phyloP scores from a whole-genome alignment of 2,329 filamentous ascomycete species.

The Macroventuria anomochaeta region DNA sequence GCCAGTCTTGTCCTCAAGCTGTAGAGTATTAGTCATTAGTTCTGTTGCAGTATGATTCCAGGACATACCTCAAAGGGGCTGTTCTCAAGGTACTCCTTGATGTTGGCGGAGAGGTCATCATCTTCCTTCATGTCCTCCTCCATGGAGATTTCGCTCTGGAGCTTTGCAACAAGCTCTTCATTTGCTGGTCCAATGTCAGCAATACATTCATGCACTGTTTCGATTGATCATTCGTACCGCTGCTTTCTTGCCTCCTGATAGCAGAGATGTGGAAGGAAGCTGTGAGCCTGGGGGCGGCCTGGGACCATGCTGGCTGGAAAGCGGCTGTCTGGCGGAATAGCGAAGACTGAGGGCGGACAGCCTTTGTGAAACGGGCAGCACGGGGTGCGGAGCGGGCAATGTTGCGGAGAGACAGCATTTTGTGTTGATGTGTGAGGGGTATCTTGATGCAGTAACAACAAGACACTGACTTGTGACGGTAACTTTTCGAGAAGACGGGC shows the following conservation, averaged over 20 bases:
- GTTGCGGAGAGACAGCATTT: constrained; percentile 56
- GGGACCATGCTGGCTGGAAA: constrained; percentile 44
- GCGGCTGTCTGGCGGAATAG: constrained; percentile 43
- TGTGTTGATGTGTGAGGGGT: constrained; percentile 10
- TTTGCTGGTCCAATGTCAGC: constrained; percentile 56
- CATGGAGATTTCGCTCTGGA: constrained; percentile 64
- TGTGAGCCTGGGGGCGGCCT: constrained; percentile 40
- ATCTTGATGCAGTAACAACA: constrained; percentile 14
- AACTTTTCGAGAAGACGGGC: constrained; percentile 35
- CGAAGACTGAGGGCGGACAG: constrained; percentile 46
- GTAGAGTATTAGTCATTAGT: constrained; percentile 7
- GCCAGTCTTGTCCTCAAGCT: constrained; percentile 77
- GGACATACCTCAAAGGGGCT: constrained; percentile 74
- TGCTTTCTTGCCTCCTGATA: constrained; percentile 44
- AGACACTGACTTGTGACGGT: constrained; percentile 10
- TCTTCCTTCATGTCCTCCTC: constrained; percentile 81
- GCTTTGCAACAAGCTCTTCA: constrained; percentile 82
- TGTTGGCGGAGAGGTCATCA: constrained; percentile 74
- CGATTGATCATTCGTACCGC: constrained; percentile 17
- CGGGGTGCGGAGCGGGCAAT: constrained; percentile 55
- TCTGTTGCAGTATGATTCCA: not conserved
- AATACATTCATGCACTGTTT: no score
- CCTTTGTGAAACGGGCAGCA: constrained; percentile 50
- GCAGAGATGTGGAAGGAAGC: constrained; percentile 54
- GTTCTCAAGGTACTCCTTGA: constrained; percentile 89